Percentiles rank a stretch among this genome's conserved stretches.
Evolutionary conservation across 73 alveolate species (phyloP).

Genomic region (Durusdinium trenchii): DNA sequence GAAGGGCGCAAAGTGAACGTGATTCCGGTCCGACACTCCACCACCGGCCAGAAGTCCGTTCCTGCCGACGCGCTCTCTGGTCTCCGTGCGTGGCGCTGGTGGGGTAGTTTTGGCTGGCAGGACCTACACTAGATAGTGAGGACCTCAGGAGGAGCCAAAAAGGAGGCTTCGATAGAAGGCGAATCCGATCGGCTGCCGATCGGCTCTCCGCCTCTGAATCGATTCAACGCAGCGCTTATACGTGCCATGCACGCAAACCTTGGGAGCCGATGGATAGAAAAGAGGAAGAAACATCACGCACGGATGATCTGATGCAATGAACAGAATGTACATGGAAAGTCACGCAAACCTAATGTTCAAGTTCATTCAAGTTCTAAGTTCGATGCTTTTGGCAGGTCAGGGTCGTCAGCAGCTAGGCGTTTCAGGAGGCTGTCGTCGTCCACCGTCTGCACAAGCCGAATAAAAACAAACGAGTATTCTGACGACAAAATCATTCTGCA

Average conservation of each 20-base stretch:
- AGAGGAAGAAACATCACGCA: background rate
- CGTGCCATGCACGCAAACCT: slow-evolving; percentile 95
- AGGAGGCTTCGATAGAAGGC: background rate
- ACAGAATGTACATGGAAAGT: too few species aligned
- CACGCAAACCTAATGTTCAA: background rate
- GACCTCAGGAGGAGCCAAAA: background rate
- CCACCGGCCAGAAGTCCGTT: slow-evolving; percentile 80
- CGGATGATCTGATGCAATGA: background rate
- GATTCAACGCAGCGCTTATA: slow-evolving; percentile 59
- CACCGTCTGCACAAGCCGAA: slow-evolving; percentile 36
- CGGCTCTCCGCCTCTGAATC: slow-evolving; percentile 38
- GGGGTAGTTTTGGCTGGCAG: background rate
- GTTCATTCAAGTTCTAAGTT: background rate
- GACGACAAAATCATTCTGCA: too few species aligned
- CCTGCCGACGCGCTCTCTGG: slow-evolving; percentile 1
- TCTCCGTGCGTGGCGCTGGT: background rate
- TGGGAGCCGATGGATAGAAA: background rate
- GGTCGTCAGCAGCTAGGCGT: slow-evolving; percentile 50
- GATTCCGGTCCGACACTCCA: slow-evolving; percentile 69
- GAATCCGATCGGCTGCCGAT: background rate
- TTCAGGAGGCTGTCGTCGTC: slow-evolving; percentile 79
- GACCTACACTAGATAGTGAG: background rate
- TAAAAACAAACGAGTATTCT: too few species aligned
- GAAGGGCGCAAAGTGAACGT: slow-evolving; percentile 89
- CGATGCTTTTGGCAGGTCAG: slow-evolving; percentile 36